A percentile compares a stretch with the other conserved stretches of the same genome.
These are phyloP conservation scores for Aristolochia contorta DNA, from an alignment of 164 flowering plant genomes.

Conservation along the genomic window DNA sequence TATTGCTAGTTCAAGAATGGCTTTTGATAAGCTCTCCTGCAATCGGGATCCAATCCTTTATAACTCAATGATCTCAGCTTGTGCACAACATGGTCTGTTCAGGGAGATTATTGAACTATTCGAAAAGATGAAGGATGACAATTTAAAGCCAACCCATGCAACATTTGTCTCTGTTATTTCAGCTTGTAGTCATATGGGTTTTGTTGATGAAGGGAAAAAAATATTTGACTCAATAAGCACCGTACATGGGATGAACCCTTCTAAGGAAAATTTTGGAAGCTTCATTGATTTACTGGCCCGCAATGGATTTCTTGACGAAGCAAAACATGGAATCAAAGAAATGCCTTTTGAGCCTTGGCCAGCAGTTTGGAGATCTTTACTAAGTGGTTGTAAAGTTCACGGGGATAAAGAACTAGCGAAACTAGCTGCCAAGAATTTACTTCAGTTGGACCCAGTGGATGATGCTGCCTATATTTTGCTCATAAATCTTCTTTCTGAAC, in stretches of 20 bases:
- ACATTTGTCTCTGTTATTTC: slow-evolving; percentile 44
- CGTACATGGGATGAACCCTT: slow-evolving; percentile 29
- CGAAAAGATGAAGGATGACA: slow-evolving; percentile 26
- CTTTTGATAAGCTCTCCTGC: slow-evolving; percentile 18
- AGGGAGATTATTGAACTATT: slow-evolving; percentile 32
- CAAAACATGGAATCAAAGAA: slow-evolving; percentile 26
- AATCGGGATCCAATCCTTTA: slow-evolving; percentile 25
- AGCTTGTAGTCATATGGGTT: slow-evolving; percentile 44
- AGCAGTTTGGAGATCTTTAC: slow-evolving; percentile 43
- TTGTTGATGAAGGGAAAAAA: slow-evolving; percentile 28
- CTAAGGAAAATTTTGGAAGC: slow-evolving; percentile 34
- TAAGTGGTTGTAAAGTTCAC: slow-evolving; percentile 44
- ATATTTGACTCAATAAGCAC: slow-evolving; percentile 29
- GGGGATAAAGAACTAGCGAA: slow-evolving; percentile 33
- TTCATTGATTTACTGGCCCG: slow-evolving; percentile 48
- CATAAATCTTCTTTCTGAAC: slow-evolving; percentile 30
- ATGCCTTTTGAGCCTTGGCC: slow-evolving; percentile 59
- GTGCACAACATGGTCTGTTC: slow-evolving; percentile 43
- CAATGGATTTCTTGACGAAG: slow-evolving; percentile 38
- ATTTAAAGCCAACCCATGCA: slow-evolving; percentile 35
- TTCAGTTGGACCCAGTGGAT: slow-evolving; percentile 30
- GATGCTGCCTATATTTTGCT: slow-evolving; percentile 29
- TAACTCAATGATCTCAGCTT: slow-evolving; percentile 46
- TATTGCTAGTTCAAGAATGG: slow-evolving; percentile 28
- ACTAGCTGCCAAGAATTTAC: slow-evolving; percentile 27